Percentiles rank a stretch among this genome's conserved stretches.
phyloP scores from a whole-genome alignment of 2,329 filamentous ascomycete genomes.

The Lachnellula hyalina region DNA sequence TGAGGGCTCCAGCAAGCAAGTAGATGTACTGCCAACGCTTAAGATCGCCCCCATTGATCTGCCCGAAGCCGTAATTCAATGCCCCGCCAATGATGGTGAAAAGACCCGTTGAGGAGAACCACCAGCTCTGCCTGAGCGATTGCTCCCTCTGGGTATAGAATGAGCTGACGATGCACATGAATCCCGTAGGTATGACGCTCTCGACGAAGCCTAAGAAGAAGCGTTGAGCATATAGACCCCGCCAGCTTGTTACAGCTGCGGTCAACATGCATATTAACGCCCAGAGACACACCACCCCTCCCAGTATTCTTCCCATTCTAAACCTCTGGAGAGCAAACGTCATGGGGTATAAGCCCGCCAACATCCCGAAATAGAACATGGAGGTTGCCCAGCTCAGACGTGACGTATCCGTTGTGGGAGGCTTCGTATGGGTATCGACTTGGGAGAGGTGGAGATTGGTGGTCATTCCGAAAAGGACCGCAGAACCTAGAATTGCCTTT shows the following conservation, averaged over 20 bases:
- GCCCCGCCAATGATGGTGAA: constrained; percentile 59
- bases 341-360: constrained; percentile 69
- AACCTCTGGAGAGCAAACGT: constrained; percentile 66
- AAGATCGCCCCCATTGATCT: constrained; percentile 49
- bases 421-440: constrained; percentile 40
- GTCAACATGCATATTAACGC: constrained; percentile 62
- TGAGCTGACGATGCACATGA: constrained; percentile 57
- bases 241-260: constrained; percentile 57
- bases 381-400: constrained; percentile 73
- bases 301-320: constrained; percentile 58
- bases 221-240: constrained; percentile 60
- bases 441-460: constrained; percentile 57
- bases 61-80: constrained; percentile 63
- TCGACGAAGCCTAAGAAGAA: constrained; percentile 60
- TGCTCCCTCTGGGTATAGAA: constrained; percentile 65
- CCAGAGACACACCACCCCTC: constrained; percentile 60
- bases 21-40: constrained; percentile 68
- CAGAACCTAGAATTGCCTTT: constrained; percentile 66
- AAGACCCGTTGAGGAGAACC: constrained; percentile 51
- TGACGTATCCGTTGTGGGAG: constrained; percentile 57
- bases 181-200: constrained; percentile 59
- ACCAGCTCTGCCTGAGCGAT: constrained; percentile 59
- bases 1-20: constrained; percentile 57
- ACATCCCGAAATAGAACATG: constrained; percentile 76
- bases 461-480: constrained; percentile 72